Base-by-base conservation (phyloP, 768 basidiomycete genomes). In the Lactarius deliciosus region DNA sequence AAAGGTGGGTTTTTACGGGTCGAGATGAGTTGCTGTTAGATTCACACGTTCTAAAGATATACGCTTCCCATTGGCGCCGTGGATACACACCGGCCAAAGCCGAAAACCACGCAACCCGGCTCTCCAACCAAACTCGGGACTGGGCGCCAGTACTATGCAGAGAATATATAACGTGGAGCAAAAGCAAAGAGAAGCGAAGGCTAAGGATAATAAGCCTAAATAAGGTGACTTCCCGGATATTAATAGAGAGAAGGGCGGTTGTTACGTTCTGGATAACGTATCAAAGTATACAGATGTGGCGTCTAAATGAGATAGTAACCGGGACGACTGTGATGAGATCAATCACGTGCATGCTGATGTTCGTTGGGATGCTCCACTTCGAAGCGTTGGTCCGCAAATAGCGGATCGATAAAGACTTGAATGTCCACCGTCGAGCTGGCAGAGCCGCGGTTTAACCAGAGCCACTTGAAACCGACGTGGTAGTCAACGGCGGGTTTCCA, bases 11-110 rank as follows among this genome's bases (percentile, higher is more conserved):
- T 64, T 64, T 20, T 15, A 40, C 36, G 40, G 38, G 34, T 28
- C 32, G 22, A 30, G 15, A 8, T n/a, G 43, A 50, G 4, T 25
- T 54, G 1, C 60, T 55, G 3, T 28, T 7, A 70, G 18, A 60
- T 36, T 41, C 34, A 38, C 22, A 20, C 22, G 54, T 43, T 55
- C 8, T 62, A 94, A 53, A 53, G 92, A 60, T 98, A 95, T 76
- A 82, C 91, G 1, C 79, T 98, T 3, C 94, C 95, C 11, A 98
- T 98, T 72, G 82, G 82, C 30, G 96, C 96, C 1, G 96, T 98
- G 32, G 92, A 98, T 76, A 98, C 96, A 1, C 94, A 96, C 76
- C 86, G 96, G 58, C 85, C 87, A 13, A 85, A 85, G 70, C 80
- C 83, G 62, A 50, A 77, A 57, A 34, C 64, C 11, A 74, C 71